Conservation (phyloP, 345 rosid species). For the Noccaea caerulescens region DNA sequence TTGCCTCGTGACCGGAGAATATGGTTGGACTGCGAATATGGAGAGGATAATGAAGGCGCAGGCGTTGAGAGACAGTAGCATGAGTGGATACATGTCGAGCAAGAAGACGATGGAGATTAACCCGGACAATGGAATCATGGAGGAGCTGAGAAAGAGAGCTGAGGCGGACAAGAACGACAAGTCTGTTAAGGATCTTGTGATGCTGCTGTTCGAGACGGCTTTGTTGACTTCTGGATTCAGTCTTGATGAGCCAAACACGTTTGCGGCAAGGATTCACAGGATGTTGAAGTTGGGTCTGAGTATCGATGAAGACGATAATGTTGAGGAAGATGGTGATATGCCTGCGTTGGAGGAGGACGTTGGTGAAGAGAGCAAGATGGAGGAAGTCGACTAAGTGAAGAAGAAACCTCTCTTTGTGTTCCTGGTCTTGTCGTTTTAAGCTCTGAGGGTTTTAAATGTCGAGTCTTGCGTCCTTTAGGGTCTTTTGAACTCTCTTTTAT, state of each 20-base stretch:
- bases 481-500: background rate
- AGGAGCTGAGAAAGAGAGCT: constrained; percentile 82
- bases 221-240: constrained; percentile 83
- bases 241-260: constrained; percentile 86
- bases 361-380: constrained; percentile 96
- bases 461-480: background rate
- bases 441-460: background rate
- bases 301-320: constrained; percentile 68
- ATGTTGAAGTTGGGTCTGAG: constrained; percentile 90
- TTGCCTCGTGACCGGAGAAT: constrained; percentile 86
- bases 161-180: constrained; percentile 84
- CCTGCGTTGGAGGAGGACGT: constrained; percentile 77
- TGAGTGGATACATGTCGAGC: constrained; percentile 91
- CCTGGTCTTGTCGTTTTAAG: background rate
- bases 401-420: background rate
- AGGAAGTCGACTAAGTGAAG: constrained; percentile 68
- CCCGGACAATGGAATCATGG: constrained; percentile 89
- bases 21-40: constrained; percentile 94
- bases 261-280: constrained; percentile 79
- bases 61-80: constrained; percentile 84
- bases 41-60: constrained; percentile 95
- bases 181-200: constrained; percentile 79
- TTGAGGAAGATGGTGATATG: constrained; percentile 68
- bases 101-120: constrained; percentile 93
- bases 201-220: constrained; percentile 80